phyloP scores from a whole-genome alignment of 805 yeast species.

The Blastobotrys attinorum region DNA sequence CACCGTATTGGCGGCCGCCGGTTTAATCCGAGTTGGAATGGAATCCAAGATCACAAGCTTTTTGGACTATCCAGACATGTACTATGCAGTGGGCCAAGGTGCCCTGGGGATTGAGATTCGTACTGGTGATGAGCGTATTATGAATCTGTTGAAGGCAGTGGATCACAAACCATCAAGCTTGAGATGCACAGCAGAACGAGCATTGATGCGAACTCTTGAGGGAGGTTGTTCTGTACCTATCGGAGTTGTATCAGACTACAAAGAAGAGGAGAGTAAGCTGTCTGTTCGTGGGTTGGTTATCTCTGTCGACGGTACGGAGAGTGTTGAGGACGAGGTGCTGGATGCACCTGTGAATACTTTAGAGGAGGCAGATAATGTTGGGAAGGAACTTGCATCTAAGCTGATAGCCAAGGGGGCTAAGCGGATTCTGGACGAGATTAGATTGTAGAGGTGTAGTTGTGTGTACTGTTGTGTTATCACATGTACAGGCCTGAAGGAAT shows the following conservation, averaged over 20 bases:
- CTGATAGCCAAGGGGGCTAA: conserved; percentile 76
- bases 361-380: conserved; percentile 63
- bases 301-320: conserved; percentile 70
- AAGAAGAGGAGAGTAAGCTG: conserved; percentile 40
- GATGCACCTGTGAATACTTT: conserved; percentile 33
- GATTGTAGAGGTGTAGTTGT: conserved; percentile 27
- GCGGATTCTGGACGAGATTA: conserved; percentile 69
- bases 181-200: conserved; percentile 82
- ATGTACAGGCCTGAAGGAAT: no score
- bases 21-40: conserved; percentile 66
- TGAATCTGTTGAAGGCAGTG: conserved; percentile 52
- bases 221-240: conserved; percentile 99
- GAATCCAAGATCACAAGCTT: conserved; percentile 67
- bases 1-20: conserved; percentile 87
- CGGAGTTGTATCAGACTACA: conserved; percentile 66
- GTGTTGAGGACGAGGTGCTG: conserved; percentile 49
- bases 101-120: conserved; percentile 91
- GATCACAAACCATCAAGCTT: conserved; percentile 59
- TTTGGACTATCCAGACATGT: conserved; percentile 72
- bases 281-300: conserved; percentile 66
- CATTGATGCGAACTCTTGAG: conserved; percentile 78
- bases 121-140: conserved; percentile 52
- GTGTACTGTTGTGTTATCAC: no score
- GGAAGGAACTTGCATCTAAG: conserved; percentile 57
- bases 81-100: conserved; percentile 98